Base-by-base conservation (phyloP, 768 basidiomycete genomes). In the Lepiota brunneoincarnata region DNA sequence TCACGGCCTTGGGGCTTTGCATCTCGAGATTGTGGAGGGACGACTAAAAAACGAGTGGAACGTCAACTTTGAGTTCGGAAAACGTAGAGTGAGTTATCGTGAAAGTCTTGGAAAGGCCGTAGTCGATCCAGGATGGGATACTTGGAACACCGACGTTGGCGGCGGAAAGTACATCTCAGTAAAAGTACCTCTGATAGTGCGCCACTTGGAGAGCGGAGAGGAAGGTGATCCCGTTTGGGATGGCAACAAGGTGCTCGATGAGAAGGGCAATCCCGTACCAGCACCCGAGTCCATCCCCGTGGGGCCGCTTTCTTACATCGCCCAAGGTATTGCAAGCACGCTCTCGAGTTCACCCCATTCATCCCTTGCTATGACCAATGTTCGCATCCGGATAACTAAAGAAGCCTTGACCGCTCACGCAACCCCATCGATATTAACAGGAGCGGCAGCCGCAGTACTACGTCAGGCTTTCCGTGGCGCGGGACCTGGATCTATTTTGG, bases 1-100 rank as follows among this genome's bases (percentile, higher is more conserved):
- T 1, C 89, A 93, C 59, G 91, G 91, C 2, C 81, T 94, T 38
- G 92, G 92, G 12, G 82, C 88, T 26, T 77, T 94, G 11, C 92
- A 94, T 64, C 79, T 94, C n/a, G 92, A 94, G 67, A 93, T 94
- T 51, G 77, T 93, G 9, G 89, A 91, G 68, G 81, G 84, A n/a
- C 79, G 93, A 39, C 72, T 94, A 23, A 77, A 75, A 49, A 84
- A 90, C 52, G 92, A 93, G 68, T 94, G 88, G 87, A 78, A 81
- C 28, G 89, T 74, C 28, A 76, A 80, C 41, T 92, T 90, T 62
- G 85, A 92, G 63, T 80, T 93, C 59, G 91, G 92, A 4, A 73
- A 70, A 53, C 82, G 91, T 50, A 80, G 86, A 12, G 91, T 93
- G 49, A 87, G 86, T 69, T 93, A 89, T 70, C 82, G 91, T 15